Conservation (phyloP, 148 eudicot species). For the Rhododendron ferrugineum region DNA sequence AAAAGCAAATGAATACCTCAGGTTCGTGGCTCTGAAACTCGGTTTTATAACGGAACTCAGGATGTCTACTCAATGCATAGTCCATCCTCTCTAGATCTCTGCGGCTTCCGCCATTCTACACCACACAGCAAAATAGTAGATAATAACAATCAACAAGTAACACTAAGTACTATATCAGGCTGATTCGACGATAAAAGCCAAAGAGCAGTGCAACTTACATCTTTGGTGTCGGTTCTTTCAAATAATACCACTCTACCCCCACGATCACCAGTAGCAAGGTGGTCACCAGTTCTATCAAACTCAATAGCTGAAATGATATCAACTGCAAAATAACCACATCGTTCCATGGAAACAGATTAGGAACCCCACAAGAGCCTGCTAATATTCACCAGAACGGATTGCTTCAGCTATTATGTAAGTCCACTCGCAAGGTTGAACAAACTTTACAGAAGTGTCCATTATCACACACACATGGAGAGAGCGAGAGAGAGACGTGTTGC, state of each 20-base stretch:
- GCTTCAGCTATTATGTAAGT: not conserved
- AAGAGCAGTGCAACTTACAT: constrained; percentile 34
- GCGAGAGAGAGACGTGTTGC: not conserved
- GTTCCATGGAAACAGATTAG: constrained; percentile 14
- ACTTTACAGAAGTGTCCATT: not conserved
- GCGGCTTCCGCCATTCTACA: constrained; percentile 57
- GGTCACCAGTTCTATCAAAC: constrained; percentile 72
- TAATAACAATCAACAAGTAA: not conserved
- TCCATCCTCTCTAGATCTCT: constrained; percentile 80
- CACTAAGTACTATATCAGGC: not conserved
- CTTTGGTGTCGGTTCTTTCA: constrained; percentile 65
- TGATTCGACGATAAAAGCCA: not conserved
- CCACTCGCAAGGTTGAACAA: not conserved
- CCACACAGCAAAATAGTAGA: not conserved
- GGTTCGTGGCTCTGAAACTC: constrained; percentile 99
- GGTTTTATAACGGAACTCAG: constrained; percentile 96
- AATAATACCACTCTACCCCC: constrained; percentile 79
- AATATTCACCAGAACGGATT: not conserved
- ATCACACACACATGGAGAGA: not conserved
- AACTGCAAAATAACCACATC: constrained; percentile 36
- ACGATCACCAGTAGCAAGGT: constrained; percentile 78
- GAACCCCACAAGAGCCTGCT: constrained; percentile 2
- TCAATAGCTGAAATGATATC: constrained; percentile 78
- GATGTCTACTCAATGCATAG: constrained; percentile 60
- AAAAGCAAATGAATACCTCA: constrained; percentile 52